These are phyloP conservation scores for Gastrolobium villosum DNA, from an alignment of 306 rosid species.

Conservation along the genomic window DNA sequence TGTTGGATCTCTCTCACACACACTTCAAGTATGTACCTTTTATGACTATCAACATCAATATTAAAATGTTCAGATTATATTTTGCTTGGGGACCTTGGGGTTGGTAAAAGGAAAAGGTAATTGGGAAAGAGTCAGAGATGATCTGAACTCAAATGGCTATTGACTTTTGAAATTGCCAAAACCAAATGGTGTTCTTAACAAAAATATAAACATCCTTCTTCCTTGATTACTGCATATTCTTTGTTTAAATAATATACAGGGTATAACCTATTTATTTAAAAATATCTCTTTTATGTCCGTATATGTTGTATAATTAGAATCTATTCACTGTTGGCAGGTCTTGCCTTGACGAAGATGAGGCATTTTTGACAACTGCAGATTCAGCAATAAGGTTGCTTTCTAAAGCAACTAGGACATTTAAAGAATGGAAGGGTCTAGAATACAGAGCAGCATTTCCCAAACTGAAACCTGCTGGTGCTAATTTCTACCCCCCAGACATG, in stretches of 20 bases:
- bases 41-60: neutral
- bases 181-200: neutral
- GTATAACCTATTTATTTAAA: neutral
- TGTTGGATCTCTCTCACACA: conserved; percentile 2
- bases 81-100: neutral
- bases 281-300: neutral
- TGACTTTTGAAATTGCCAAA: conserved; percentile 15
- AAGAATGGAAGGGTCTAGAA: conserved; percentile 88
- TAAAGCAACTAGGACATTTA: conserved; percentile 68
- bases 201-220: neutral
- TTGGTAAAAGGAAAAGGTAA: neutral
- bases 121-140: conserved; percentile 30
- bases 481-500: conserved; percentile 98
- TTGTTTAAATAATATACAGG: conserved; percentile 20
- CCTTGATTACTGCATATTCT: conserved; percentile 30
- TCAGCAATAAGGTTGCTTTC: conserved; percentile 79
- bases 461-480: conserved; percentile 86
- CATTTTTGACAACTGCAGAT: conserved; percentile 92
- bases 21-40: conserved; percentile 9
- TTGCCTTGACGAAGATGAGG: conserved; percentile 79
- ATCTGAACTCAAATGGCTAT: conserved; percentile 20
- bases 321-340: conserved; percentile 70
- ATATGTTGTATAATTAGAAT: conserved; percentile 25
- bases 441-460: conserved; percentile 87
- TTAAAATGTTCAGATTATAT: conserved; percentile 12